Evolutionary conservation across 352 stramenopile genomes (phyloP).

Genomic region (Globisporangium megalacanthum): DNA sequence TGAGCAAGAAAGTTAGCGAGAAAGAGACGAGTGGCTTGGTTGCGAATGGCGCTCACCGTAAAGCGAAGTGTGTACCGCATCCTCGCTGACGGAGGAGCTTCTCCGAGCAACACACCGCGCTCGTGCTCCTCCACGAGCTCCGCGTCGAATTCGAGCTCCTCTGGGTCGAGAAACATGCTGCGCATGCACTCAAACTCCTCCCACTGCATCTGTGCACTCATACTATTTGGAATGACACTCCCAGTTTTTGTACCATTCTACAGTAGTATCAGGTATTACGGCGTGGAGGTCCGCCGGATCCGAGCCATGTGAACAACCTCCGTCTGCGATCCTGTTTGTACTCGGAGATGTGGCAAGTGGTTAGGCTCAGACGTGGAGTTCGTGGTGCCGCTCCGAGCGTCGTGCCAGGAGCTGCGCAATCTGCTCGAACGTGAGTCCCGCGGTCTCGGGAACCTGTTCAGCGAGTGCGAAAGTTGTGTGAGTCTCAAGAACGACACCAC

Average conservation of each 20-base stretch:
- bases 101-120: slow-evolving; percentile 6
- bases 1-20: no score
- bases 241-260: no score
- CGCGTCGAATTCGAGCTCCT: slow-evolving; percentile 40
- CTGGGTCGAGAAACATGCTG: slow-evolving; percentile 55
- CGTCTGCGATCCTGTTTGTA: neutral
- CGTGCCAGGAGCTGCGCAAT: slow-evolving; percentile 43
- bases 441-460: slow-evolving; percentile 55
- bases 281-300: neutral
- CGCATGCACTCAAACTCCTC: slow-evolving; percentile 75
- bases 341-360: neutral
- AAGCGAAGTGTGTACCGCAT: slow-evolving; percentile 47
- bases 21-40: no score
- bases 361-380: slow-evolving; percentile 6
- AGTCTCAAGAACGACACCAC: no score
- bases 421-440: slow-evolving; percentile 55
- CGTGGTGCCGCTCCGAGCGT: neutral
- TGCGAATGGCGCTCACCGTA: slow-evolving; percentile 16
- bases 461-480: neutral
- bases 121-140: slow-evolving; percentile 23
- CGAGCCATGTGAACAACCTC: neutral
- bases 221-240: neutral
- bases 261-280: no score
- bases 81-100: slow-evolving; percentile 6
- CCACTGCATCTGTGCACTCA: slow-evolving; percentile 29